These are phyloP conservation scores for Rubia balearica DNA, from an alignment of 305 asterid genomes.

Conservation along the genomic window DNA sequence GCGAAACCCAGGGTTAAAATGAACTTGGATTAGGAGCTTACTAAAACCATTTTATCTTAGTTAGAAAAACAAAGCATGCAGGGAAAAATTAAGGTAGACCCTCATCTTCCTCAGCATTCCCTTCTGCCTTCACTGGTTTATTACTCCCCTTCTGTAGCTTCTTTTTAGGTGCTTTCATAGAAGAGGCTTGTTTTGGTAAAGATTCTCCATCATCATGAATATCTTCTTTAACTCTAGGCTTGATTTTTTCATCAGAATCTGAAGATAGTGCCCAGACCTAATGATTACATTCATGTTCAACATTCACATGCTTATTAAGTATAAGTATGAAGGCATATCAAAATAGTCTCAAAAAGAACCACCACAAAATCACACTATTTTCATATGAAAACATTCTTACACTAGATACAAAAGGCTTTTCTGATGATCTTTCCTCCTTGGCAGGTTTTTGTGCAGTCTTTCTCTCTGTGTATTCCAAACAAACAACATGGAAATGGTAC, in stretches of 20 bases:
- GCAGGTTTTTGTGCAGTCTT: constrained; percentile 20
- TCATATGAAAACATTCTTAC: constrained; percentile 34
- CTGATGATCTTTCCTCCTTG: constrained; percentile 24
- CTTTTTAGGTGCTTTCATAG: constrained; percentile 36
- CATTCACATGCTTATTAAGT: constrained; percentile 21
- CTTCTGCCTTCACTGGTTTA: constrained; percentile 23
- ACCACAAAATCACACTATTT: background rate
- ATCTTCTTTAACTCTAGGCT: constrained; percentile 24
- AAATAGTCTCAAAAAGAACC: background rate
- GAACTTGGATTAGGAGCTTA: constrained; percentile 2
- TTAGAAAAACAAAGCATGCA: constrained; percentile 9
- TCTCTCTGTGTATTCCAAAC: constrained; percentile 40
- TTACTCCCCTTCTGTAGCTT: constrained; percentile 34
- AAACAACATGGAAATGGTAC: background rate
- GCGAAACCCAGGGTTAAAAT: background rate
- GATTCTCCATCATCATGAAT: constrained; percentile 27
- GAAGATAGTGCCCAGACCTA: constrained; percentile 58
- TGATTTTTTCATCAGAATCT: constrained; percentile 60
- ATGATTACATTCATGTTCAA: constrained; percentile 35
- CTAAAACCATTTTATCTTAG: constrained; percentile 17
- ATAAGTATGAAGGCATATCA: constrained; percentile 13
- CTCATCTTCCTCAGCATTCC: constrained; percentile 20
- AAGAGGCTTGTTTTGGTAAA: constrained; percentile 22
- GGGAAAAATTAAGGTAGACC: constrained; percentile 22
- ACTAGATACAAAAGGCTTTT: constrained; percentile 27